Conservation (phyloP, 129 eudicot genomes). For the Apium graveolens region DNA sequence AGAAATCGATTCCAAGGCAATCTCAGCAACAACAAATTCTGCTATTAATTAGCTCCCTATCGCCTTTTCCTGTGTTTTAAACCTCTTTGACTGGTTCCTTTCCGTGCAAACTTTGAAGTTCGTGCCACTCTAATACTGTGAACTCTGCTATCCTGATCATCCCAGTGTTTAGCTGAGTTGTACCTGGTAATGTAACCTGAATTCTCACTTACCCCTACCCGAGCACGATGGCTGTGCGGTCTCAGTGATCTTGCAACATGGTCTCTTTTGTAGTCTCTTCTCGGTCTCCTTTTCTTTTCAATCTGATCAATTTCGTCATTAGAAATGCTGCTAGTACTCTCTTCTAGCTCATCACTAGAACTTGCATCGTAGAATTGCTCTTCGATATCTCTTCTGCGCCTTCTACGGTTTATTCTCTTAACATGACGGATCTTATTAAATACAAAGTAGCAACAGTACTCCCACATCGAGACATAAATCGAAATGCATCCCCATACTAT, state of each 20-base stretch:
- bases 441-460: conserved; percentile 12
- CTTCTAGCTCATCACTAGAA: neutral
- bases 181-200: neutral
- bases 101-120: conserved; percentile 11
- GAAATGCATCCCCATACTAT: conserved; percentile 9
- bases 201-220: neutral
- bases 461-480: conserved; percentile 4
- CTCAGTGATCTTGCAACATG: conserved; percentile 9
- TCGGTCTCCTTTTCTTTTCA: neutral
- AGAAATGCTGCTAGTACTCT: neutral
- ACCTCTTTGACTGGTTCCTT: neutral
- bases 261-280: conserved; percentile 2
- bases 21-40: neutral
- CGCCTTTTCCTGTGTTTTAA: neutral
- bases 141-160: neutral
- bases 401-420: neutral
- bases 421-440: neutral
- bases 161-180: neutral
- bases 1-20: neutral
- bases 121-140: conserved; percentile 4
- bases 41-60: neutral
- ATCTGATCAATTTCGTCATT: neutral
- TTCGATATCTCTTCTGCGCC: conserved; percentile 6
- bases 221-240: conserved; percentile 4
- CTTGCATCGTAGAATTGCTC: neutral